A percentile compares a stretch with the other conserved stretches of the same genome.
phyloP scores from a whole-genome alignment of 2,329 filamentous ascomycete species.

The Xylariaceae sp. region DNA sequence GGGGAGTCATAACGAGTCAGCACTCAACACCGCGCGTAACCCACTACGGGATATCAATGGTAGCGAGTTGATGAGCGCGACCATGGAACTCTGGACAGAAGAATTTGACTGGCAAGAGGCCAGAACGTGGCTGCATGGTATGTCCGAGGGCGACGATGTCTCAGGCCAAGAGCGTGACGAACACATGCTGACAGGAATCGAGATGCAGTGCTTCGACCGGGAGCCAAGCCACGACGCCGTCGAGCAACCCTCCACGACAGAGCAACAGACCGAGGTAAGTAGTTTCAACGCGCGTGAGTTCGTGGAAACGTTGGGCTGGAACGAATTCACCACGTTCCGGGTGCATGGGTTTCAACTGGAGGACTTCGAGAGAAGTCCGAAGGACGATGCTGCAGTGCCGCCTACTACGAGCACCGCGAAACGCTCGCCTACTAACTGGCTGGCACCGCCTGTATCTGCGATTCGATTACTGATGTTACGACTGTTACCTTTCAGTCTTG shows the following conservation, averaged over 20 bases:
- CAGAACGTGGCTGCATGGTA: constrained; percentile 14
- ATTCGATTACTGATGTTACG: neutral
- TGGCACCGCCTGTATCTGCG: constrained; percentile 7
- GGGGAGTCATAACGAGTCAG: constrained; percentile 3
- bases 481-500: neutral
- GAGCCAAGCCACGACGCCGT: constrained; percentile 20
- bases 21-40: constrained; percentile 2
- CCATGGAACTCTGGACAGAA: constrained; percentile 17
- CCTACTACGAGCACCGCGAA: neutral
- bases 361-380: too few relatives aligned
- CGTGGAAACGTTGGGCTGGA: constrained; percentile 21
- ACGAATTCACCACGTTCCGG: constrained; percentile 1
- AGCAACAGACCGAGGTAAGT: constrained; percentile 16
- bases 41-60: neutral
- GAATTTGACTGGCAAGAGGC: constrained; percentile 19
- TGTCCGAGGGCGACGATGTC: constrained; percentile 18
- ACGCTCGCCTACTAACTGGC: constrained; percentile 17
- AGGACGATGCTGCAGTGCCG: too few relatives aligned
- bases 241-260: constrained; percentile 15
- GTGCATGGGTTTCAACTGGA: too few relatives aligned
- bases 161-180: constrained; percentile 12
- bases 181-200: constrained; percentile 20
- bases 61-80: neutral
- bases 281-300: constrained; percentile 22
- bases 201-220: constrained; percentile 21